Evolutionary conservation across 2,329 filamentous ascomycete genomes (phyloP).

Genomic region (Xylogone sp.): DNA sequence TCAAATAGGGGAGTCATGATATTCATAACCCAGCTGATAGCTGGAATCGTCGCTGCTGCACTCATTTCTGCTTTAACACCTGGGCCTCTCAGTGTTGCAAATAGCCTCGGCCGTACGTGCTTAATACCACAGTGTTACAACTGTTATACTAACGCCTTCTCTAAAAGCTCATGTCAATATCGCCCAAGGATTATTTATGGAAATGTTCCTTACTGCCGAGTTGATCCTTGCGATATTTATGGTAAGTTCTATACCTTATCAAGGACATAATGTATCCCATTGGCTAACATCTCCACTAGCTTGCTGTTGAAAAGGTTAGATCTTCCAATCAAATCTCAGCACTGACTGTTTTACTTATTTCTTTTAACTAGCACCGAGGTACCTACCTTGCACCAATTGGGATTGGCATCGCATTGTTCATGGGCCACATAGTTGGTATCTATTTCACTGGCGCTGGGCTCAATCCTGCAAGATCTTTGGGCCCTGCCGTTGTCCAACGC

Average conservation of each 20-base stretch:
- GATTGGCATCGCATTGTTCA: conserved; percentile 68
- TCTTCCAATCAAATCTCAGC: conserved; percentile 26
- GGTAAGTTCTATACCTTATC: conserved; percentile 27
- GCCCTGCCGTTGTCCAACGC: conserved; percentile 38
- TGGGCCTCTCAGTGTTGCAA: conserved; percentile 36
- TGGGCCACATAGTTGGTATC: conserved; percentile 34
- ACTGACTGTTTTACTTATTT: neutral
- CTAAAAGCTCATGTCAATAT: conserved; percentile 10
- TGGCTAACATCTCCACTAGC: neutral
- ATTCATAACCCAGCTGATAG: conserved; percentile 26
- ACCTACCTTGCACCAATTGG: conserved; percentile 69
- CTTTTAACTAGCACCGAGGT: conserved; percentile 62
- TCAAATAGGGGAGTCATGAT: conserved; percentile 16
- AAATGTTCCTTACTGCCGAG: conserved; percentile 41
- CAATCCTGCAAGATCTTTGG: conserved; percentile 43
- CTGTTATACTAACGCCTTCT: neutral
- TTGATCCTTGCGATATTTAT: conserved; percentile 44
- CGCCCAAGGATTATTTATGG: conserved; percentile 42
- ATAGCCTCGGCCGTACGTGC: conserved; percentile 27
- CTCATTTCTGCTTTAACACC: conserved; percentile 38
- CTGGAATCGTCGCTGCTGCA: conserved; percentile 30
- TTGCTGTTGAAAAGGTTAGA: conserved; percentile 3
- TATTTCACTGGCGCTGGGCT: conserved; percentile 43
- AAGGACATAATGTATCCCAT: no score
- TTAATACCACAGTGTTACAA: neutral